A percentile compares a stretch with the other conserved stretches of the same genome.
Conservation (phyloP, 306 rosid genomes). For the Ceratonia siliqua region DNA sequence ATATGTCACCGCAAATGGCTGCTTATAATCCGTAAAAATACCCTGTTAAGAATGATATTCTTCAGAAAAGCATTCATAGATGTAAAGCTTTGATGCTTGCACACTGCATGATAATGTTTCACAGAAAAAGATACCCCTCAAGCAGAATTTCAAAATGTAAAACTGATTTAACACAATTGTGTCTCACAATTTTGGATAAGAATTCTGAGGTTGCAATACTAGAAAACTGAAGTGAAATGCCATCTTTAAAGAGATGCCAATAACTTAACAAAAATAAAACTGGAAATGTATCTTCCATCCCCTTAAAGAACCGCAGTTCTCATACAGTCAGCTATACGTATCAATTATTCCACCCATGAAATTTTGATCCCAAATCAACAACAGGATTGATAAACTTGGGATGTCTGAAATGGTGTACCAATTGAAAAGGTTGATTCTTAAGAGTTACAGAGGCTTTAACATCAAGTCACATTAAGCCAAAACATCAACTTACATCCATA, state of each 20-base stretch:
- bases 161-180: background rate
- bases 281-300: slow-evolving; percentile 7
- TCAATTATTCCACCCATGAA: slow-evolving; percentile 5
- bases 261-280: background rate
- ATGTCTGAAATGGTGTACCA: slow-evolving; percentile 23
- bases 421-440: slow-evolving; percentile 10
- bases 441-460: slow-evolving; percentile 22
- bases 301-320: background rate
- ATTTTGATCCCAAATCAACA: slow-evolving; percentile 17
- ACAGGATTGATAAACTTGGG: background rate
- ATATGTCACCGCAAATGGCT: slow-evolving; percentile 96
- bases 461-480: slow-evolving; percentile 22
- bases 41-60: slow-evolving; percentile 49
- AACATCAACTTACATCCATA: background rate
- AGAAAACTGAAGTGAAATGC: background rate
- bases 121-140: background rate
- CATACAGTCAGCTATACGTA: background rate
- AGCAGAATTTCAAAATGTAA: slow-evolving; percentile 5
- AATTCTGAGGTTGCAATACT: slow-evolving; percentile 10
- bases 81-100: slow-evolving; percentile 3
- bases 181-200: background rate
- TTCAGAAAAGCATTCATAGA: slow-evolving; percentile 36
- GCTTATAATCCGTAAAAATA: slow-evolving; percentile 81
- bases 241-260: background rate
- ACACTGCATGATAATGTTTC: slow-evolving; percentile 24